Conservation (phyloP, 441 rosid genomes). For the Aquilaria agallochum region DNA sequence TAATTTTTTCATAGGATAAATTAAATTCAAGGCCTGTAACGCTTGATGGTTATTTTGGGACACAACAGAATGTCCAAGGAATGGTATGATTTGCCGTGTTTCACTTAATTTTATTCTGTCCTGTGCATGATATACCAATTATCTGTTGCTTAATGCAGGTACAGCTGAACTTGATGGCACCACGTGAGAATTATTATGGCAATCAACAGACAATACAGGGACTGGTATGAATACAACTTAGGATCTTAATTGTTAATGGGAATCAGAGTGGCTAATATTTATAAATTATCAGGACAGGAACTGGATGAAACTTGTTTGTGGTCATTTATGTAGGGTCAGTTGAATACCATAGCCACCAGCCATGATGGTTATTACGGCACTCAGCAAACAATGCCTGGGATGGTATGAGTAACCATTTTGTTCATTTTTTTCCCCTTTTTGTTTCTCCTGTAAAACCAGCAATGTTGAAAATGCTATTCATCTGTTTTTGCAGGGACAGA, state of each 20-base stretch:
- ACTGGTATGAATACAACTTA: constrained; percentile 3
- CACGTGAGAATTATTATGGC: constrained; percentile 16
- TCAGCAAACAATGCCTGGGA: constrained; percentile 13
- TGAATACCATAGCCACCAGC: constrained; percentile 13
- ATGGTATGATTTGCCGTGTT: constrained; percentile 8
- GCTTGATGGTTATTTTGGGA: constrained; percentile 13
- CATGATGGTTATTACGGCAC: constrained; percentile 18
- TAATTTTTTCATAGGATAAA: constrained; percentile 8
- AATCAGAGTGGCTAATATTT: not conserved
- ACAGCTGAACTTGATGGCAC: constrained; percentile 16
- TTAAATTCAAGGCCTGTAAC: constrained; percentile 13
- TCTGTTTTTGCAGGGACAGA: constrained; percentile 8
- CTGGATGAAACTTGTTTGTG: not conserved
- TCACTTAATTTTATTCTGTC: not conserved
- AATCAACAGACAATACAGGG: constrained; percentile 19
- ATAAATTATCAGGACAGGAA: too few species aligned
- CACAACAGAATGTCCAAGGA: constrained; percentile 12
- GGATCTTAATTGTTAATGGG: too few species aligned
- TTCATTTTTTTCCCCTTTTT: not conserved
- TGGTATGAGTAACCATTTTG: constrained; percentile 3
- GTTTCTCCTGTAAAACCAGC: not conserved
- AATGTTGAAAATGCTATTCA: not conserved
- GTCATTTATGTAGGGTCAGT: constrained; percentile 11
- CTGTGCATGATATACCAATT: not conserved
- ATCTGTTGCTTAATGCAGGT: constrained; percentile 6